Evolutionary conservation across 2,329 filamentous ascomycete species (phyloP).

Genomic region (Neurospora sp.): DNA sequence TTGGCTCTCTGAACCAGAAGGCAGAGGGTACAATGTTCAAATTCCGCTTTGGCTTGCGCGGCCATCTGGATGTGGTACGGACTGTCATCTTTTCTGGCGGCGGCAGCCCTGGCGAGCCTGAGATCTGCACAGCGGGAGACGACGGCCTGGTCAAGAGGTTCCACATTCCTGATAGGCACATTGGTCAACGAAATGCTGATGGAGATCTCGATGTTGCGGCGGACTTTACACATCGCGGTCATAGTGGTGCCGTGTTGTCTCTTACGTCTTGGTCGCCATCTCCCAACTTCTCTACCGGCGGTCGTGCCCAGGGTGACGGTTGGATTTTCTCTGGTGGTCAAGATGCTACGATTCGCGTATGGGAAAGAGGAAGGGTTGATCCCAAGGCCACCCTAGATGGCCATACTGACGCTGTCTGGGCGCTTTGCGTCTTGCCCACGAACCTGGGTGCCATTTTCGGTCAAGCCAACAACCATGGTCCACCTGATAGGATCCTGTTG

Average conservation of each 20-base stretch:
- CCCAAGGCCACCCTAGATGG: constrained; percentile 91
- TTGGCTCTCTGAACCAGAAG: constrained; percentile 42
- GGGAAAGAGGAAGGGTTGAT: constrained; percentile 90
- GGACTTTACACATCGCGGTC: constrained; percentile 91
- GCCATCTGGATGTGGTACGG: constrained; percentile 87
- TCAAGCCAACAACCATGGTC: constrained; percentile 62
- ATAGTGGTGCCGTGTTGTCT: constrained; percentile 80
- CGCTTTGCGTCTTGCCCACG: constrained; percentile 81
- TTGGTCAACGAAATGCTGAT: constrained; percentile 31
- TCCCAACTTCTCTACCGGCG: constrained; percentile 81
- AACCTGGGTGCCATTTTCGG: constrained; percentile 76
- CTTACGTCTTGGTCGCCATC: constrained; percentile 80
- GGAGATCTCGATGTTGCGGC: constrained; percentile 82
- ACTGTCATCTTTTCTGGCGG: constrained; percentile 95
- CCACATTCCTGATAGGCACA: constrained; percentile 78
- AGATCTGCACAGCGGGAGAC: constrained; percentile 92
- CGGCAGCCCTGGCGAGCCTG: constrained; percentile 87
- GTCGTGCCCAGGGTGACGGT: constrained; percentile 79
- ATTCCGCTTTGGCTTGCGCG: constrained; percentile 80
- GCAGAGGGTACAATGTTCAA: constrained; percentile 74
- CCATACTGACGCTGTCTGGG: constrained; percentile 94
- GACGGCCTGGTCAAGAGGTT: constrained; percentile 95
- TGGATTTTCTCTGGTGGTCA: constrained; percentile 99
- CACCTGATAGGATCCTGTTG: constrained; percentile 77
- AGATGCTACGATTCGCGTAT: constrained; percentile 85